Evolutionary conservation across 495 filamentous ascomycete species (phyloP).

Genomic region (Penicillium roqueforti): DNA sequence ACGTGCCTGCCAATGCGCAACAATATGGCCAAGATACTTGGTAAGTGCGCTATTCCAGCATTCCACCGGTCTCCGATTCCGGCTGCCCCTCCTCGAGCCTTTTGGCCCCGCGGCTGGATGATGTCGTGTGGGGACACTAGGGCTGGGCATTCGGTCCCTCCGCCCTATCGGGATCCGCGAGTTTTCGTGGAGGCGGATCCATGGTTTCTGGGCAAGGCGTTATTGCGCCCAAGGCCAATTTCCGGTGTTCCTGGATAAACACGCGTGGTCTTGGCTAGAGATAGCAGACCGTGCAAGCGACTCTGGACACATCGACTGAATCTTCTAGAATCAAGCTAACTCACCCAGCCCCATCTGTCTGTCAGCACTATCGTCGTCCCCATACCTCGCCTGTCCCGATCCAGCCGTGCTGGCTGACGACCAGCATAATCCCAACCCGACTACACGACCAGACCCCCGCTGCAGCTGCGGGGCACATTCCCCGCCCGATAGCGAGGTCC

Average conservation of each 20-base stretch:
- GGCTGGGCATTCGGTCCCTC: conserved; percentile 14
- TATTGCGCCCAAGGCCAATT: conserved; percentile 1
- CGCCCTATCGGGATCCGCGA: conserved; percentile 14
- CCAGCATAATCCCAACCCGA: not conserved
- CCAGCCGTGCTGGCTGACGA: conserved; percentile 14
- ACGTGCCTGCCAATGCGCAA: conserved; percentile 13
- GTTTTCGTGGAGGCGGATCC: not conserved
- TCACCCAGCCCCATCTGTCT: conserved; percentile 23
- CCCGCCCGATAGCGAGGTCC: conserved; percentile 10
- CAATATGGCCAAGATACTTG: conserved; percentile 30
- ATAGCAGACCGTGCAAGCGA: not conserved
- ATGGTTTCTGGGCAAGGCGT: conserved; percentile 4
- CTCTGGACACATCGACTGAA: not conserved
- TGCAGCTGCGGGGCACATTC: conserved; percentile 1
- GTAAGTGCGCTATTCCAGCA: conserved; percentile 20
- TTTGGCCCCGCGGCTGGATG: conserved; percentile 24
- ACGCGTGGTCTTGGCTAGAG: not conserved
- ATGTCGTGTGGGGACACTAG: conserved; percentile 33
- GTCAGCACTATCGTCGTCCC: conserved; percentile 24
- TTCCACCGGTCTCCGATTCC: conserved; percentile 1
- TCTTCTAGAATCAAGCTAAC: conserved; percentile 9
- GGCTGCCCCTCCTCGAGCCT: not conserved
- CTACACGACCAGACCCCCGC: not conserved
- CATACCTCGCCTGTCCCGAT: conserved; percentile 21
- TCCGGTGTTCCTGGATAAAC: not conserved